phyloP scores from a whole-genome alignment of 345 rosid genomes.

The Corchorus capsularis region DNA sequence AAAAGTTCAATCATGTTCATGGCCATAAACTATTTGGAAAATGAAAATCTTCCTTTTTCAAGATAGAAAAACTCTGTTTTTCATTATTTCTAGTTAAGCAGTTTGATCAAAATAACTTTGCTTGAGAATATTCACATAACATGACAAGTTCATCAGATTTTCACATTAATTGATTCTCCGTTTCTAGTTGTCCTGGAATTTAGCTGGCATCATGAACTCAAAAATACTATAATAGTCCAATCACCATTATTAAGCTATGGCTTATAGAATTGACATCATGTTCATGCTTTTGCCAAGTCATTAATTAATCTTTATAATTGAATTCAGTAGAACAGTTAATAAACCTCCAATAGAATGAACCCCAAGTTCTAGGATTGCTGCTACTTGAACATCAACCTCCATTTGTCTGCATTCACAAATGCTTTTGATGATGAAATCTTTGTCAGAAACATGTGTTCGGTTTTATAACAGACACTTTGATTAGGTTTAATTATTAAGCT shows the following conservation, averaged over 20 bases:
- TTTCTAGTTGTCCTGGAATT: neutral
- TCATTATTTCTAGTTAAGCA: too few relatives aligned
- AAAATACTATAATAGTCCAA: neutral
- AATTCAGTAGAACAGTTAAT: neutral
- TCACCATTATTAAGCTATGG: neutral
- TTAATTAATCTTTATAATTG: too few relatives aligned
- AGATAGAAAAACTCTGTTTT: neutral
- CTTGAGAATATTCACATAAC: too few relatives aligned
- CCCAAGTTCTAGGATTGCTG: neutral
- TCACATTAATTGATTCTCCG: neutral
- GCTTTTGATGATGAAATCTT: neutral
- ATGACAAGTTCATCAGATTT: neutral
- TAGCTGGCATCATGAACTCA: neutral
- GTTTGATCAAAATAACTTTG: too few relatives aligned
- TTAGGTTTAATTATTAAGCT: slow-evolving; percentile 11
- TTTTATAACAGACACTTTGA: neutral
- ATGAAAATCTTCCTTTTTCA: too few relatives aligned
- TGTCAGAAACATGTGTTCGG: neutral
- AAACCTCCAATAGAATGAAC: neutral
- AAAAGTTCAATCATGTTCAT: neutral
- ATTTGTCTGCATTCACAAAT: neutral
- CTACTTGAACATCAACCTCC: neutral
- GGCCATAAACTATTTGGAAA: neutral
- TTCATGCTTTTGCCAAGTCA: too few relatives aligned
- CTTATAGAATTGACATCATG: neutral